Base-by-base conservation (phyloP, 495 filamentous ascomycete genomes). In the Aspergillus sclerotiicarbonarius region DNA sequence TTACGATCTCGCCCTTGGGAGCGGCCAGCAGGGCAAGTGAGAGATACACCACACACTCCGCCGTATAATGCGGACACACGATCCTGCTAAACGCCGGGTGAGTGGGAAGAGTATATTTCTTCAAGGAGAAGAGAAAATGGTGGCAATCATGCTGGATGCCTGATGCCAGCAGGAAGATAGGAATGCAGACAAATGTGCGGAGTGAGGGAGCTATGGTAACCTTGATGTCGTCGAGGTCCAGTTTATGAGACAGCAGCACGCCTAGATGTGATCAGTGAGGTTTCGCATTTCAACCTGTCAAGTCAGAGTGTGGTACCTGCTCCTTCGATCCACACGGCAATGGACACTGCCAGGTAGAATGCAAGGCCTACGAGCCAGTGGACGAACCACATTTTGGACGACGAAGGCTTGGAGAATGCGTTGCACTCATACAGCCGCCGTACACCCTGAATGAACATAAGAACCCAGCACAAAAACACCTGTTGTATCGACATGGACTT, bases 61-160 rank as follows among this genome's bases (percentile, higher is more conserved):
- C 88, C 0, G 87, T 87, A 70, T 97, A 98, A 74, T 98, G 94
- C n/a, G 95, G 92, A 59, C 87, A 95, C 9, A 96, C 73, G 16
- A 93, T 61, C 31, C 66, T 72, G 37, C 74, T 75, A 66, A 98
- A 98, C 39, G 88, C 64, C 4, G 87, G 86, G 62, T 87, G 84
- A 25, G 71, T 66, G 3, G 94, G 94, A 3, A 98, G 74, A 16
- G 87, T 88, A 68, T 98, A 98, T 61, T 90, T 94, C 65, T 87
- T 84, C 39, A 98, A 76, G 2, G 85, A 84, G 41, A 84, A 85
- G 21, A 98, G 87, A 69, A 96, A 87, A 43, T 73, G 76, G 69
- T 98, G 94, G 65, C 85, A 89, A 67, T 85, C 83, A 69, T 95
- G 82, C 71, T 98, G 94, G 59, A 89, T 72, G 21, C 84, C 79